Evolutionary conservation across 768 basidiomycete species (phyloP).

Genomic region (Udeniomyces megalosporus): DNA sequence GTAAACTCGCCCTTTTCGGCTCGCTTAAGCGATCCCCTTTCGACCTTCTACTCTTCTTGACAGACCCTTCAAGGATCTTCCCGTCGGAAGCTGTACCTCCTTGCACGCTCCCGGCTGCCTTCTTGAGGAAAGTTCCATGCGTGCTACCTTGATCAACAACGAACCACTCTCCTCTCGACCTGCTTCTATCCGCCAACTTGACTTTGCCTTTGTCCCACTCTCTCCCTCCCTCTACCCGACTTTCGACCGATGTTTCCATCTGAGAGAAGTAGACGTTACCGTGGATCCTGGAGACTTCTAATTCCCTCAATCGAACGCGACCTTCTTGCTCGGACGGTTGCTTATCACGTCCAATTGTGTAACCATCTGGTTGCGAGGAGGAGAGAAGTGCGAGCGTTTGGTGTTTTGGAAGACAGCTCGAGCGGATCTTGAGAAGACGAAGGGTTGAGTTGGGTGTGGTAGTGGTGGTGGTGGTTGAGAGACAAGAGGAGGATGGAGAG

Average conservation of each 20-base stretch:
- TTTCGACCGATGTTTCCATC: not conserved
- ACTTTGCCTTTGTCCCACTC: not conserved
- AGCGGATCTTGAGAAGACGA: slow-evolving; percentile 6
- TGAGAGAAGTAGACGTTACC: slow-evolving; percentile 1
- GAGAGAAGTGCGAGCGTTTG: slow-evolving; percentile 6
- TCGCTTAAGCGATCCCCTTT: slow-evolving; percentile 7
- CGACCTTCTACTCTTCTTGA: not conserved
- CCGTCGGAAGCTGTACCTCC: not conserved
- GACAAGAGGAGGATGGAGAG: not conserved
- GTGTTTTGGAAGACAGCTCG: not conserved
- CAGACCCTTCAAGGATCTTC: not conserved
- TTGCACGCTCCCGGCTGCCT: too few relatives aligned
- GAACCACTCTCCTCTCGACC: not conserved
- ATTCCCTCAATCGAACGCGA: slow-evolving; percentile 6
- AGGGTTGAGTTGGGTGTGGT: not conserved
- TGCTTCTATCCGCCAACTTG: not conserved
- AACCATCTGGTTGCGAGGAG: slow-evolving; percentile 9
- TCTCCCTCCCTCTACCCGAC: not conserved
- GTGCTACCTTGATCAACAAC: slow-evolving; percentile 10
- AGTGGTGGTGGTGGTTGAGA: not conserved
- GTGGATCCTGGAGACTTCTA: slow-evolving; percentile 13
- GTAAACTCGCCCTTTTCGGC: slow-evolving; percentile 7
- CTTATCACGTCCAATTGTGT: slow-evolving; percentile 11
- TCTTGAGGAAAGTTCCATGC: slow-evolving; percentile 12
- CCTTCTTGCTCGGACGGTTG: slow-evolving; percentile 5